A percentile compares a stretch with the other conserved stretches of the same genome.
These are phyloP conservation scores for Candida mesenterica DNA, from an alignment of 1,139 yeast species.

Conservation along the genomic window DNA sequence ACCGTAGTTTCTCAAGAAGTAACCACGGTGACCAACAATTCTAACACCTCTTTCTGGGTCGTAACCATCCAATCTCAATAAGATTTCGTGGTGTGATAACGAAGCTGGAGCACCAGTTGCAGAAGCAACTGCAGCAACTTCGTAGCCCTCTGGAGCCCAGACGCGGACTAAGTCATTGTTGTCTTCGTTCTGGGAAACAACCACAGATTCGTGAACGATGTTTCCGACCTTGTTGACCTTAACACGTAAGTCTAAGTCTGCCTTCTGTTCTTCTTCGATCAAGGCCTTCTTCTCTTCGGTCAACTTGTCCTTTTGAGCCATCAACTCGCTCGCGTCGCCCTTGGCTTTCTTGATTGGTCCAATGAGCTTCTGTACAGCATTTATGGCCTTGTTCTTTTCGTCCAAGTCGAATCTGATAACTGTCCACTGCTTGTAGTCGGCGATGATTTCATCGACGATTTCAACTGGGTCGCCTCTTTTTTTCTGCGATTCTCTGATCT, in stretches of 20 bases:
- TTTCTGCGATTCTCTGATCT: conserved; percentile 80
- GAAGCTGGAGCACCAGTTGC: conserved; percentile 74
- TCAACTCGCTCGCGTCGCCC: conserved; percentile 85
- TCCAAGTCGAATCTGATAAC: conserved; percentile 89
- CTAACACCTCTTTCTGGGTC: conserved; percentile 99
- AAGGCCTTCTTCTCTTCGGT: conserved; percentile 67
- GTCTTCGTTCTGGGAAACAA: conserved; percentile 83
- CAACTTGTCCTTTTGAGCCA: conserved; percentile 75
- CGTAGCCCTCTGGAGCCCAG: conserved; percentile 73
- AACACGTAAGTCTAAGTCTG: conserved; percentile 68
- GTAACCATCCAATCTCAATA: conserved; percentile 92
- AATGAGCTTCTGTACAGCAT: conserved; percentile 87
- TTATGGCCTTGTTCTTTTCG: conserved; percentile 80
- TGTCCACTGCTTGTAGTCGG: conserved; percentile 90
- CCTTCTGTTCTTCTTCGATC: conserved; percentile 68
- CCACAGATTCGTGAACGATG: conserved; percentile 88
- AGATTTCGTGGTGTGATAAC: conserved; percentile 92
- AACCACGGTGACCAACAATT: conserved; percentile 98
- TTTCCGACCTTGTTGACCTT: conserved; percentile 93
- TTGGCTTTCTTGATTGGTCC: conserved; percentile 91
- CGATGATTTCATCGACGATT: conserved; percentile 90
- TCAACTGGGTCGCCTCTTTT: conserved; percentile 96
- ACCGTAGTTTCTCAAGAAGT: conserved; percentile 91
- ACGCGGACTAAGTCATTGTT: conserved; percentile 83
- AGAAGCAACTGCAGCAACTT: conserved; percentile 61